Evolutionary conservation across 306 rosid genomes (phyloP).

Genomic region (Lagenaria siceraria): DNA sequence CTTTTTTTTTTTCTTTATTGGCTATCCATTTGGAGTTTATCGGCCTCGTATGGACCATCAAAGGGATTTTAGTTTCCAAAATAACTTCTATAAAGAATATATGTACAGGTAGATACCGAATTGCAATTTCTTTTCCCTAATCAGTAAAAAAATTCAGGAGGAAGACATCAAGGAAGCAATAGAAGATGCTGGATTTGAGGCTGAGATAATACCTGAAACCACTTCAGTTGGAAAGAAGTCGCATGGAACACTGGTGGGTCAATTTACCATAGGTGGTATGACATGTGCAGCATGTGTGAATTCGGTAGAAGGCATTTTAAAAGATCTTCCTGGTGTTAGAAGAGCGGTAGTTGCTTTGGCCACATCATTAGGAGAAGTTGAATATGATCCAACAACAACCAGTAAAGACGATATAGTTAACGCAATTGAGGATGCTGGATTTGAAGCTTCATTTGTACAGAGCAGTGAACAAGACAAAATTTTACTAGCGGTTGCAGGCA

Average conservation of each 20-base stretch:
- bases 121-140: conserved; percentile 6
- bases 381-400: conserved; percentile 57
- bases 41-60: background rate
- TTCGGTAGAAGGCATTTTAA: conserved; percentile 82
- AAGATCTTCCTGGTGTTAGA: conserved; percentile 69
- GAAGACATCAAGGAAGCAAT: conserved; percentile 75
- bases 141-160: conserved; percentile 35
- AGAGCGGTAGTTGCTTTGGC: conserved; percentile 91
- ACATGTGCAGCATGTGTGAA: conserved; percentile 99
- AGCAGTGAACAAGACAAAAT: conserved; percentile 82
- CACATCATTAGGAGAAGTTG: conserved; percentile 87
- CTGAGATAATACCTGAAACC: conserved; percentile 76
- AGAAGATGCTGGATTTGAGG: conserved; percentile 98
- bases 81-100: background rate
- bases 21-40: background rate
- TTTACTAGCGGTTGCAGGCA: conserved; percentile 55
- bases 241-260: conserved; percentile 58
- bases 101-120: conserved; percentile 10
- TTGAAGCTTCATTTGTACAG: conserved; percentile 69
- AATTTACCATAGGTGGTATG: conserved; percentile 91
- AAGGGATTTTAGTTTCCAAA: background rate
- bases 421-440: conserved; percentile 93
- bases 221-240: conserved; percentile 37
- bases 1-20: background rate
- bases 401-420: conserved; percentile 76